Evolutionary conservation across 306 rosid species (phyloP).

Genomic region (Quercus wislizeni): DNA sequence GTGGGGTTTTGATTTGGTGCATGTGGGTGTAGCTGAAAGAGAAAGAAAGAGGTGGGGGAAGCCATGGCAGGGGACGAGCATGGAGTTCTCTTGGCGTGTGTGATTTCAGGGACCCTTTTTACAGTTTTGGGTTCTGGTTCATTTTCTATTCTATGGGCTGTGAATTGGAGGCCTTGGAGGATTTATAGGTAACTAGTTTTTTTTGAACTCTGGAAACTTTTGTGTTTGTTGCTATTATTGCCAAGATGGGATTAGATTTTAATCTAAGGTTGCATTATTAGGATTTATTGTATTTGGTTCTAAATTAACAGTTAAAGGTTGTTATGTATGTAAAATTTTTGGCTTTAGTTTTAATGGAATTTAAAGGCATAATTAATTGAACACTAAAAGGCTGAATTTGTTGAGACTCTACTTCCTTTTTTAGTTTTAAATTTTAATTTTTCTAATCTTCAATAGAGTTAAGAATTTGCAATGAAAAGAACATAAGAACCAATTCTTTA

Average conservation of each 20-base stretch:
- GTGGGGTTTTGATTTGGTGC: conserved; percentile 46
- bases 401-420: background rate
- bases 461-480: background rate
- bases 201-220: background rate
- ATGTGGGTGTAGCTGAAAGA: conserved; percentile 45
- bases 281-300: conserved; percentile 6
- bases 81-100: conserved; percentile 68
- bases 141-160: conserved; percentile 85
- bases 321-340: conserved; percentile 2
- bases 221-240: background rate
- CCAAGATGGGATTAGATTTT: background rate
- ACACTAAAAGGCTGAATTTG: background rate
- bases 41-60: conserved; percentile 11
- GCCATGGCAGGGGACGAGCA: conserved; percentile 83
- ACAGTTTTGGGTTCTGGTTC: conserved; percentile 77
- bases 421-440: background rate
- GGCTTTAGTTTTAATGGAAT: conserved; percentile 23
- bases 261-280: conserved; percentile 3
- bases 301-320: conserved; percentile 10
- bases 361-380: background rate
- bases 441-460: background rate
- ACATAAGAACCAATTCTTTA: background rate
- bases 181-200: conserved; percentile 66
- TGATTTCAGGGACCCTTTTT: conserved; percentile 85
- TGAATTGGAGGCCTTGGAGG: conserved; percentile 99